Conservation (phyloP, 2,329 filamentous ascomycete genomes). For the Ophiostoma piceae region DNA sequence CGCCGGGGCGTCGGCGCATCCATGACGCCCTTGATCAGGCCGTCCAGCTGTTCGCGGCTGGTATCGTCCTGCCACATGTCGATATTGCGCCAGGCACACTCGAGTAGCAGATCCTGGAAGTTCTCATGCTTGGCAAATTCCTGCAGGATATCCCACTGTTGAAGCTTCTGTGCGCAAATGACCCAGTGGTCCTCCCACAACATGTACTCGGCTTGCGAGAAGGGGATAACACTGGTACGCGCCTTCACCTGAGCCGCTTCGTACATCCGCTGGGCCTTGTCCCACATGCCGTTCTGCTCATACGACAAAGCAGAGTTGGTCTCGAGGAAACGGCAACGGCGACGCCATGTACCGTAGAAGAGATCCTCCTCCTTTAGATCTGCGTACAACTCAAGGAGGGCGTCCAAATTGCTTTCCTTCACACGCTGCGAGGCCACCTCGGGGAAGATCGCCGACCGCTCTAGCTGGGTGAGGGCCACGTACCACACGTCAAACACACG, state of each 20-base stretch:
- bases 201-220: slow-evolving; percentile 96
- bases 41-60: slow-evolving; percentile 83
- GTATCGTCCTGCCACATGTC: slow-evolving; percentile 89
- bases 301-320: slow-evolving; percentile 96
- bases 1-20: slow-evolving; percentile 91
- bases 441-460: slow-evolving; percentile 80
- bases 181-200: slow-evolving; percentile 99
- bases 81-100: slow-evolving; percentile 91
- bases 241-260: slow-evolving; percentile 97
- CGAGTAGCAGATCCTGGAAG: slow-evolving; percentile 89
- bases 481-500: slow-evolving; percentile 98
- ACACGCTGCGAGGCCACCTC: slow-evolving; percentile 77
- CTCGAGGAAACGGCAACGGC: slow-evolving; percentile 92
- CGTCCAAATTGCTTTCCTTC: slow-evolving; percentile 91
- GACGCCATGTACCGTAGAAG: slow-evolving; percentile 95
- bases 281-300: slow-evolving; percentile 99
- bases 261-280: slow-evolving; percentile 95
- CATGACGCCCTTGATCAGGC: slow-evolving; percentile 92
- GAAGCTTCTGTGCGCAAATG: slow-evolving; percentile 91
- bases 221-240: slow-evolving; percentile 89
- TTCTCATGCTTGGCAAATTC: slow-evolving; percentile 99
- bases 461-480: slow-evolving; percentile 82
- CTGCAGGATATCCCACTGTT: slow-evolving; percentile 96
- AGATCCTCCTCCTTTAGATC: slow-evolving; percentile 90
- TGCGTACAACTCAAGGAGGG: slow-evolving; percentile 87